phyloP scores from a whole-genome alignment of 2,329 filamentous ascomycete genomes.

The Cladosporium sphaerospermum region DNA sequence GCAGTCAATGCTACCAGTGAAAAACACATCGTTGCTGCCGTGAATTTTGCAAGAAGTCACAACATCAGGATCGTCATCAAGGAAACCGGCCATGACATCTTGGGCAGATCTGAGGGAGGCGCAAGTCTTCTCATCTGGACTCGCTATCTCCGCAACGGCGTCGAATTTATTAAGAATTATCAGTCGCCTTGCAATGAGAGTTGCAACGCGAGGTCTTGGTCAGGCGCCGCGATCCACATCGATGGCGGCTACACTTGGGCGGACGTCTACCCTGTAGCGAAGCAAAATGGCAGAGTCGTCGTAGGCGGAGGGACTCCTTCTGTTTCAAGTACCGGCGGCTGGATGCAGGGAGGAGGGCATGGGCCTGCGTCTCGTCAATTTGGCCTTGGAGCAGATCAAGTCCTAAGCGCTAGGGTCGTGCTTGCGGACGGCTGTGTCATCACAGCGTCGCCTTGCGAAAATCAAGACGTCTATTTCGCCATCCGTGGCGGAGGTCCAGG shows the following conservation, averaged over 20 bases:
- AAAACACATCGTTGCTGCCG: conserved; percentile 32
- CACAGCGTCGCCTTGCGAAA: conserved; percentile 29
- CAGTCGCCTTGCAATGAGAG: conserved; percentile 17
- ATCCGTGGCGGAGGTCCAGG: conserved; percentile 48
- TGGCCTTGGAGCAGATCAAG: conserved; percentile 23
- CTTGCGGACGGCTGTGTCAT: conserved; percentile 21
- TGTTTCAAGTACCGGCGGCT: conserved; percentile 22
- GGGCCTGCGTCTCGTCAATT: conserved; percentile 17
- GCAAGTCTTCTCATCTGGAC: conserved; percentile 30
- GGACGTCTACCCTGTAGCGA: conserved; percentile 28
- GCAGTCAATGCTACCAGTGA: conserved; percentile 32
- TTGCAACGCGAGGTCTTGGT: conserved; percentile 27
- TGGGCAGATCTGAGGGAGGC: conserved; percentile 30
- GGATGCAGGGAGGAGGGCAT: conserved; percentile 24
- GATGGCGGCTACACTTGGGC: conserved; percentile 29
- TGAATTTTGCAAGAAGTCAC: conserved; percentile 32
- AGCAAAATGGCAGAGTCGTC: conserved; percentile 23
- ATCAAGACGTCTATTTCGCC: conserved; percentile 48
- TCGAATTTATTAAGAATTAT: conserved; percentile 24
- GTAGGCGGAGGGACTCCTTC: conserved; percentile 22
- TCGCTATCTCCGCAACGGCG: conserved; percentile 24
- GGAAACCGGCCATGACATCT: conserved; percentile 52
- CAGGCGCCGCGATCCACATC: conserved; percentile 26
- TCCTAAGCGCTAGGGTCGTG: conserved; percentile 18
- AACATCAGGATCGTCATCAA: conserved; percentile 44